A percentile compares a stretch with the other conserved stretches of the same genome.
Evolutionary conservation across 345 rosid genomes (phyloP).

Genomic region (Eucalyptus sp.): DNA sequence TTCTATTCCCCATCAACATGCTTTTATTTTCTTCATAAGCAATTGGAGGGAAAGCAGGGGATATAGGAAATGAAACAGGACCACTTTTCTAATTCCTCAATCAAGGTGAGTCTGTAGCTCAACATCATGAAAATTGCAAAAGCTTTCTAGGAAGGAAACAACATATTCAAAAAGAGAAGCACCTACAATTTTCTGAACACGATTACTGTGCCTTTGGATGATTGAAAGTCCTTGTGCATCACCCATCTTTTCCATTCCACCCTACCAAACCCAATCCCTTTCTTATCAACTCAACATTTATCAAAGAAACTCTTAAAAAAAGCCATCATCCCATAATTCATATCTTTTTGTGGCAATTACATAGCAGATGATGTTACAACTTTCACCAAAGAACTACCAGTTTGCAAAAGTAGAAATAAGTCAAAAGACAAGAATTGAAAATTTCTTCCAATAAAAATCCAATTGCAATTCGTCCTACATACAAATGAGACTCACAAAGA

Average conservation of each 20-base stretch:
- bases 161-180: slow-evolving; percentile 18
- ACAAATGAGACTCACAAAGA: slow-evolving; percentile 78
- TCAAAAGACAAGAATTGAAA: background rate
- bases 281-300: background rate
- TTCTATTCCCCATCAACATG: background rate
- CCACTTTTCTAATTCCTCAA: background rate
- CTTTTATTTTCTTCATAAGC: background rate
- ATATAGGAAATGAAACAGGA: background rate
- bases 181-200: slow-evolving; percentile 65
- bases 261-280: slow-evolving; percentile 58
- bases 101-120: background rate
- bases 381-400: background rate
- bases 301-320: background rate
- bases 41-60: background rate
- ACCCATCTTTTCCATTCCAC: slow-evolving; percentile 86
- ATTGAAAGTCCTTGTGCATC: slow-evolving; percentile 65
- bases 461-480: slow-evolving; percentile 22
- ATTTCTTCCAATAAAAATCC: background rate
- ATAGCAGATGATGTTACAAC: background rate
- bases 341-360: background rate
- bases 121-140: background rate
- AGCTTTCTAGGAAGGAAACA: background rate
- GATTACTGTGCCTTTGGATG: slow-evolving; percentile 60
- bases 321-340: background rate
- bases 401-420: background rate